Evolutionary conservation across 2,329 filamentous ascomycete species (phyloP), one percentile per base, ranked within the genome.

Genomic region (Penicillium rolfsii): DNA sequence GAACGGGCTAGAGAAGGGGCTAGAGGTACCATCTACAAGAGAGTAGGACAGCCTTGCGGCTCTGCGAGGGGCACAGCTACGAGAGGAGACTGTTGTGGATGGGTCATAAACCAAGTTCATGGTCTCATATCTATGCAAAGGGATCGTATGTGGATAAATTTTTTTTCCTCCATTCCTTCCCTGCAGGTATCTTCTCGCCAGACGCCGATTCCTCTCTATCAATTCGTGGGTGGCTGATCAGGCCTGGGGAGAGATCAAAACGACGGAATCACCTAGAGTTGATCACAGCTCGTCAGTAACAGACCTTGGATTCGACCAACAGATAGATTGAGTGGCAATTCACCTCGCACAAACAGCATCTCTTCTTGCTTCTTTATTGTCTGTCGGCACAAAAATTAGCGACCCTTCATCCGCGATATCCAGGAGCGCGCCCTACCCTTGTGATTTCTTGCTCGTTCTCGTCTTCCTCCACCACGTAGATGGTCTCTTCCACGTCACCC

Each of bases 271-370:
- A 66, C 89, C 88, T 91, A 67, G n/a, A 70, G 64, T 69, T 67
- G 22, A 70, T 76, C 58, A 74, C 2, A 28, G 16, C 7, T 69
- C 52, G 66, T 70, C 74, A 55, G 62, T 40, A n/a, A n/a, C 12
- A 19, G 30, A 24, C 33, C 3, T 36, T 1, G n/a, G 30, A 52
- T 14, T 11, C n/a, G 6, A 30, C 1, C 9, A 30, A 30, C 28
- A 22, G 16, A 2, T 26, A 50, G 26, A 61, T 58, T 40, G 4
- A 36, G 41, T 22, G 4, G 26, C 54, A 28, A 77, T 85, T 64
- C 80, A 94, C 93, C 94, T 91, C 95, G 85, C 60, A 99, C 94
- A 76, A 99, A 99, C 22, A 99, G 82, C 95, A 99, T 99, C 76
- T 98, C 95, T 46, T 93, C 96, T 78, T 97, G 96, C 80, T 96